phyloP scores from a whole-genome alignment of 768 basidiomycete genomes.

The Russula foetens region DNA sequence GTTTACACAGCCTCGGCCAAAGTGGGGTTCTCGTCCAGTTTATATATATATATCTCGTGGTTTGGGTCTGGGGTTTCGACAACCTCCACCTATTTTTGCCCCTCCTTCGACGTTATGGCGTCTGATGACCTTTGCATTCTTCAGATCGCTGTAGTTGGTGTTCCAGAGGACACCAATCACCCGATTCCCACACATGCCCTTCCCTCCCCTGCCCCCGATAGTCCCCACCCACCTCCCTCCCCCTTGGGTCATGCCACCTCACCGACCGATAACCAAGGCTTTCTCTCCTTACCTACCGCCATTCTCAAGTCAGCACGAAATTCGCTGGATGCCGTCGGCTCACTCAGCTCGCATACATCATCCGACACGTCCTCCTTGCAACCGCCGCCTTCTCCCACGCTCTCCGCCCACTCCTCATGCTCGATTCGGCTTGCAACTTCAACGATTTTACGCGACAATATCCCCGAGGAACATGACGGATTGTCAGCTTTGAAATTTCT shows the following conservation, averaged over 20 bases:
- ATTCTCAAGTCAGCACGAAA: conserved; percentile 17
- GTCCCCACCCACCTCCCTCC: background rate
- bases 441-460: conserved; percentile 57
- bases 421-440: conserved; percentile 51
- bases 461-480: conserved; percentile 51
- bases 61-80: too few species aligned
- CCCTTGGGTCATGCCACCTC: background rate
- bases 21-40: too few species aligned
- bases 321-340: conserved; percentile 29
- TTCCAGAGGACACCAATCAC: background rate
- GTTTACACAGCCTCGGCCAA: background rate
- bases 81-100: background rate
- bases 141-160: conserved; percentile 19
- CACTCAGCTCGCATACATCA: conserved; percentile 25
- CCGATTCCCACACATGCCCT: background rate
- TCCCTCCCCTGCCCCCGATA: background rate
- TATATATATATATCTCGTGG: background rate
- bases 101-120: conserved; percentile 2
- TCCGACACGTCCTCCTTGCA: conserved; percentile 32
- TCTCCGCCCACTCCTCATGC: conserved; percentile 48
- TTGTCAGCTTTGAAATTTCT: conserved; percentile 45
- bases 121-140: conserved; percentile 14
- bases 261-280: conserved; percentile 6
- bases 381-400: conserved; percentile 68
- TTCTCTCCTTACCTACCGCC: conserved; percentile 11